A percentile compares a stretch with the other conserved stretches of the same genome.
Evolutionary conservation across 139 green algal species (phyloP).

Genomic region (Spirogloea muscicola): DNA sequence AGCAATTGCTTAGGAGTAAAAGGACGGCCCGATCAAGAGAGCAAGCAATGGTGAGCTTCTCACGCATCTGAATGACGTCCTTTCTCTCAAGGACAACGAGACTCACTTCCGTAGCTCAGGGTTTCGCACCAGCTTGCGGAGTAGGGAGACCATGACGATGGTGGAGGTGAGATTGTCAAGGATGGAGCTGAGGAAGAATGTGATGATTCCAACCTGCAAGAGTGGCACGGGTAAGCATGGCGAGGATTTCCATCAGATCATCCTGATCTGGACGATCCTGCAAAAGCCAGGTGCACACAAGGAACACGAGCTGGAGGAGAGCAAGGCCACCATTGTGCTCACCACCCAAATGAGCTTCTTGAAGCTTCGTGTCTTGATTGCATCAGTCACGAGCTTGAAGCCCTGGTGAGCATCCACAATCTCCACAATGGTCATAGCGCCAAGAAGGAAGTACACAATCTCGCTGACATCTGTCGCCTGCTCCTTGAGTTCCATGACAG

Average conservation of each 20-base stretch:
- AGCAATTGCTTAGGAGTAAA: too few relatives aligned
- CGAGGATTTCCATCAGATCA: too few relatives aligned
- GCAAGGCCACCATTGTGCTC: too few relatives aligned
- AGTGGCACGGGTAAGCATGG: too few relatives aligned
- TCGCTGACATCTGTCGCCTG: conserved; percentile 13
- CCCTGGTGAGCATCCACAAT: conserved; percentile 61
- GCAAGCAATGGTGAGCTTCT: too few relatives aligned
- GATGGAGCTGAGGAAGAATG: conserved; percentile 63
- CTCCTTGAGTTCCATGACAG: conserved; percentile 25
- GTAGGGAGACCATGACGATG: conserved; percentile 70
- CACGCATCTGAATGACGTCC: too few relatives aligned
- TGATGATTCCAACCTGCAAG: conserved; percentile 46
- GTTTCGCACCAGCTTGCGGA: conserved; percentile 60
- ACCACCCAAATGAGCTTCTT: conserved; percentile 46
- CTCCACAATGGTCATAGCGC: conserved; percentile 76
- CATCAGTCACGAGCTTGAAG: conserved; percentile 64
- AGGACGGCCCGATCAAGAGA: too few relatives aligned
- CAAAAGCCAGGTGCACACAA: too few relatives aligned
- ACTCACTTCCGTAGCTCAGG: conserved; percentile 54
- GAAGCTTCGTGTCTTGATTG: conserved; percentile 49
- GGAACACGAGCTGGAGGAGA: too few relatives aligned
- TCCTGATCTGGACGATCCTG: too few relatives aligned
- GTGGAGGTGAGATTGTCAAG: conserved; percentile 76
- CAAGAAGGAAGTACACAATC: conserved; percentile 73
- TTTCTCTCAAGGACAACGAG: too few relatives aligned